phyloP scores from a whole-genome alignment of 176 grass and related monocot species.

The Carex parvula region DNA sequence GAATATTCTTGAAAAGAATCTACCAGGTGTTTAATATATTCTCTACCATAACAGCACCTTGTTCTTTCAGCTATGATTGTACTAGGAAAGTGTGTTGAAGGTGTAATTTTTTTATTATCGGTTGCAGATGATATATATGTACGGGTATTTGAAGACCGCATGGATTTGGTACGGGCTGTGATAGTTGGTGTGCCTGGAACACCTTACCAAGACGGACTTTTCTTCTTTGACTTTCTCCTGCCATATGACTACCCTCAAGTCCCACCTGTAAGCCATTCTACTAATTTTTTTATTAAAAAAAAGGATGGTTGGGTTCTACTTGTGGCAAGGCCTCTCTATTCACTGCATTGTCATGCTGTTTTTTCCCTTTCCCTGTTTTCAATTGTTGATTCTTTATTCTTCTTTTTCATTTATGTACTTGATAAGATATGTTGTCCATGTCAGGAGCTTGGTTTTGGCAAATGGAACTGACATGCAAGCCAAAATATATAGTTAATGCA shows the following conservation, averaged over 20 bases:
- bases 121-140: slow-evolving; percentile 89
- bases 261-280: slow-evolving; percentile 64
- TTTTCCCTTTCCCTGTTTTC: background rate
- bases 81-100: slow-evolving; percentile 30
- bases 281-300: slow-evolving; percentile 23
- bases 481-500: background rate
- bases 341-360: background rate
- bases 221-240: slow-evolving; percentile 98
- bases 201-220: slow-evolving; percentile 94
- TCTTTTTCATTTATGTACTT: background rate
- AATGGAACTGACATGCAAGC: background rate
- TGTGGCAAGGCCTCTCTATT: background rate
- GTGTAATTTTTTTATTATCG: slow-evolving; percentile 27
- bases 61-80: background rate
- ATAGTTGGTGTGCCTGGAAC: slow-evolving; percentile 94
- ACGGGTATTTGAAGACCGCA: slow-evolving; percentile 92
- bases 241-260: slow-evolving; percentile 85
- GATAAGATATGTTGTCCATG: background rate
- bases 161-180: slow-evolving; percentile 89
- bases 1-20: slow-evolving; percentile 94
- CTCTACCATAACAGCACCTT: background rate
- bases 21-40: slow-evolving; percentile 53
- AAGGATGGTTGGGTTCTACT: background rate
- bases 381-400: background rate
- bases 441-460: background rate